phyloP scores from a whole-genome alignment of 2,329 filamentous ascomycete genomes.

The Lachnellula arida region DNA sequence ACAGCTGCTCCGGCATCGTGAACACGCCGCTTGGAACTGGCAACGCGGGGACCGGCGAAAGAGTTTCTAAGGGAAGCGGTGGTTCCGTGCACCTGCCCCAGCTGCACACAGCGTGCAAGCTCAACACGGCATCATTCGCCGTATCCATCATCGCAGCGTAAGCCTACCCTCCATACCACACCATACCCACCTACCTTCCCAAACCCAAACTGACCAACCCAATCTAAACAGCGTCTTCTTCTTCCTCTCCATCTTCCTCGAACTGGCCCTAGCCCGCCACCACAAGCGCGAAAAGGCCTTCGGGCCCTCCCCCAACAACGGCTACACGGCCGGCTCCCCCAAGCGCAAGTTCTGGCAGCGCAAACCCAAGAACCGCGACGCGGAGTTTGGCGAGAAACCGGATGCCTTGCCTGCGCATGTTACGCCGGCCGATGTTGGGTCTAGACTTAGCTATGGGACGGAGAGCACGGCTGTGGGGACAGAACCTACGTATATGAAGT shows the following conservation, averaged over 20 bases:
- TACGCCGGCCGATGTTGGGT: conserved; percentile 33
- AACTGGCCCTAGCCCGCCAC: conserved; percentile 63
- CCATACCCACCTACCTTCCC: no score
- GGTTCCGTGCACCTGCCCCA: conserved; percentile 36
- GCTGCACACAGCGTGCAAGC: conserved; percentile 60
- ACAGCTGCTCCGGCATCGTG: conserved; percentile 60
- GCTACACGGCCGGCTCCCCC: conserved; percentile 60
- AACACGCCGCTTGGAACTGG: conserved; percentile 67
- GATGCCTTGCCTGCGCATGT: conserved; percentile 37
- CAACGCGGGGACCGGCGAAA: conserved; percentile 43
- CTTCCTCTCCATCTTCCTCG: conserved; percentile 64
- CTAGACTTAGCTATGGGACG: conserved; percentile 21
- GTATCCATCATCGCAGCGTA: conserved; percentile 75
- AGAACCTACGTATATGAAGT: background rate
- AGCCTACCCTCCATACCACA: conserved; percentile 25
- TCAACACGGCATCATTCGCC: conserved; percentile 74
- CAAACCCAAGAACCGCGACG: conserved; percentile 16
- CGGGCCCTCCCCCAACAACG: conserved; percentile 60
- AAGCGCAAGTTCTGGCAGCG: conserved; percentile 33
- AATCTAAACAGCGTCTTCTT: conserved; percentile 59
- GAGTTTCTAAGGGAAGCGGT: conserved; percentile 44
- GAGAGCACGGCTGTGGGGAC: conserved; percentile 24
- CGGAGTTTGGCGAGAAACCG: conserved; percentile 22
- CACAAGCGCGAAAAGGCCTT: conserved; percentile 71
- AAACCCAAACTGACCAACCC: background rate